Percentiles rank a stretch among this genome's conserved stretches.
These are phyloP conservation scores for Colletotrichum neosansevieriae DNA, from an alignment of 2,329 filamentous ascomycete species.

Conservation along the genomic window DNA sequence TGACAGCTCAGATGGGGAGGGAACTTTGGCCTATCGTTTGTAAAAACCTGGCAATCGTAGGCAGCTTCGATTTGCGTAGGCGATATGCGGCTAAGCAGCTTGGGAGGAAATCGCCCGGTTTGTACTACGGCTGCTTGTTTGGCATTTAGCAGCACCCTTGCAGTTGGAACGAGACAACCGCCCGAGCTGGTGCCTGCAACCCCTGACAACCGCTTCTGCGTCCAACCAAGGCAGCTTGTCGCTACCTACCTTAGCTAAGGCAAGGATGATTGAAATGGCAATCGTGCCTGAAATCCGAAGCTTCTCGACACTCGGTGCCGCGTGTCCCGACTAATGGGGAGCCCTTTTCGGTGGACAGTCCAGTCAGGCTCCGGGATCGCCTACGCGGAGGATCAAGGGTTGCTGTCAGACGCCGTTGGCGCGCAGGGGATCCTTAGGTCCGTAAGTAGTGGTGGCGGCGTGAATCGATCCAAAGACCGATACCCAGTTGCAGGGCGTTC, in stretches of 20 bases:
- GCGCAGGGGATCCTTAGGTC: not conserved
- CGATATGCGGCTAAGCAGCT: not conserved
- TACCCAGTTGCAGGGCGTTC: not conserved
- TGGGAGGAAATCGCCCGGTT: not conserved
- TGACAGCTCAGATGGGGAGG: conserved; percentile 7
- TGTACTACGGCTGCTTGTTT: conserved; percentile 1
- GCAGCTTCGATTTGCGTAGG: not conserved
- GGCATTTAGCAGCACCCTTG: not conserved
- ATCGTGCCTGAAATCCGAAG: not conserved
- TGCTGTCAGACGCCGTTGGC: conserved; percentile 4
- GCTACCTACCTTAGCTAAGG: too few species aligned
- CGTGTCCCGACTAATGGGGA: not conserved
- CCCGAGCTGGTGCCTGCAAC: not conserved
- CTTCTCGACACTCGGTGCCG: not conserved
- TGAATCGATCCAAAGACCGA: not conserved
- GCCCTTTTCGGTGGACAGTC: not conserved
- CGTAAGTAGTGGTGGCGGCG: conserved; percentile 7
- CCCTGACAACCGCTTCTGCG: not conserved
- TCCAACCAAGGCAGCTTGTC: not conserved
- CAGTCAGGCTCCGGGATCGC: not conserved
- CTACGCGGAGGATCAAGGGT: conserved; percentile 5
- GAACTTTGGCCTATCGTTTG: not conserved
- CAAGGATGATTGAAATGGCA: not conserved
- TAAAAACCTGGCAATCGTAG: not conserved
- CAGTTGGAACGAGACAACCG: not conserved